Evolutionary conservation across 345 rosid species (phyloP), one percentile per base, ranked within the genome.

Genomic region (Lagerstroemia speciosa): DNA sequence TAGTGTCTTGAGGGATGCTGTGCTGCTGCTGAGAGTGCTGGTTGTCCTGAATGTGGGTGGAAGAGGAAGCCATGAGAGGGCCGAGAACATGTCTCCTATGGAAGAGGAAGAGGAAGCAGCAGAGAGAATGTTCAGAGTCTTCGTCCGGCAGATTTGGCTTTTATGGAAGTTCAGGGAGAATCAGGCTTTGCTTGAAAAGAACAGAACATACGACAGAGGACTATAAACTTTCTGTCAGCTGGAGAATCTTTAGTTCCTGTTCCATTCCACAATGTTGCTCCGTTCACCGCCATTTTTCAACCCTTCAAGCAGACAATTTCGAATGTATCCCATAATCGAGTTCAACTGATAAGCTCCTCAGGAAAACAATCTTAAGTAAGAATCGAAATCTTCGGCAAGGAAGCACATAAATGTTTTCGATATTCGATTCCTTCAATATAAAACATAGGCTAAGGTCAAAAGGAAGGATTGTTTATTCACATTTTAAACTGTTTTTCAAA

Each of bases 41-140:
- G 17, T 58, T 34, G 33, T 58, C 34, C 34, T 27, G 20, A 10
- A 27, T 30, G 17, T 29, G 63, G 33, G 63, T 30, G 34, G 63
- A 58, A 58, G 63, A 58, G 63, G 63, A 58, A 30, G 63, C 63
- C 63, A 58, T 58, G 33, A 30, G 30, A 27, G 63, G 63, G 63
- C 63, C 20, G 63, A 58, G 63, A 15, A 58, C 63, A 58, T 58
- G 63, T 58, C 33, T 30, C 33, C 30, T 24, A 4, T 55, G 29
- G 61, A 24, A 6, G 29, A 20, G 2, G 43, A 8, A 8, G 43
- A 43, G 48, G 61, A 55, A n/a, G 30, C 29, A 55, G 12, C 61
- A 26, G 24, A 55, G 24, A 19, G 61, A 55, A 55, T 55, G 61
- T 55, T 43, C 31, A 1, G 61, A 26, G 22, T 24, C 15, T 26